Evolutionary conservation across 2,329 filamentous ascomycete genomes (phyloP).

Genomic region (Neopestalotiopsis sp.): DNA sequence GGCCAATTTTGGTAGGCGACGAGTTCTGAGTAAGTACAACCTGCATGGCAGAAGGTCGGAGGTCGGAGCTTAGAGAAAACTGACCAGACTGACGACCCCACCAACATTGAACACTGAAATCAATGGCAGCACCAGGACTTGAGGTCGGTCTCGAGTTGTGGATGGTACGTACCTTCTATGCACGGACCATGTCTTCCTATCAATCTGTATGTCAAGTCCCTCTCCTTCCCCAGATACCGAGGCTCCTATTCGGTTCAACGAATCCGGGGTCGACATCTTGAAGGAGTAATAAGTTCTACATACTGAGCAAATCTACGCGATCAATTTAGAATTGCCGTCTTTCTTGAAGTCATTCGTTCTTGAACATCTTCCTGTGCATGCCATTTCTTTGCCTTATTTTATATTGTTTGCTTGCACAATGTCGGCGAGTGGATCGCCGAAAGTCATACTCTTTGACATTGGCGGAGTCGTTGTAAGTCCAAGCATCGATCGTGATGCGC

Average conservation of each 20-base stretch:
- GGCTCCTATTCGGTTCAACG: slow-evolving; percentile 14
- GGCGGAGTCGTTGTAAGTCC: slow-evolving; percentile 91
- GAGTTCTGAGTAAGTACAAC: not conserved
- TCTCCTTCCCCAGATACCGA: slow-evolving; percentile 9
- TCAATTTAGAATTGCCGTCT: not conserved
- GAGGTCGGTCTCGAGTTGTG: not conserved
- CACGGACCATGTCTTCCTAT: not conserved
- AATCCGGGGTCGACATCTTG: slow-evolving; percentile 12
- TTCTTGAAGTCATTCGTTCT: not conserved
- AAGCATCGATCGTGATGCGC: slow-evolving; percentile 4
- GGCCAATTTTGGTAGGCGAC: slow-evolving; percentile 12
- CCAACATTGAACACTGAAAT: not conserved
- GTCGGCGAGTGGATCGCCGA: slow-evolving; percentile 55
- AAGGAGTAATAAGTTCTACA: not conserved
- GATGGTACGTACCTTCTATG: not conserved
- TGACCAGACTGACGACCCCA: not conserved
- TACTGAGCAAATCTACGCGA: not conserved
- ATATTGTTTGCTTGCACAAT: not conserved
- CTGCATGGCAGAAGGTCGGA: not conserved
- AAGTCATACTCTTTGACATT: slow-evolving; percentile 90
- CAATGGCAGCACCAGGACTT: no score
- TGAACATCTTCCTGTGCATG: not conserved
- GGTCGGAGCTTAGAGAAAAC: not conserved
- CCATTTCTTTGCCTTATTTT: not conserved
- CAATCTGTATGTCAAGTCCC: not conserved